Evolutionary conservation across 495 filamentous ascomycete species (phyloP).

Genomic region (Aspergillus wentii): DNA sequence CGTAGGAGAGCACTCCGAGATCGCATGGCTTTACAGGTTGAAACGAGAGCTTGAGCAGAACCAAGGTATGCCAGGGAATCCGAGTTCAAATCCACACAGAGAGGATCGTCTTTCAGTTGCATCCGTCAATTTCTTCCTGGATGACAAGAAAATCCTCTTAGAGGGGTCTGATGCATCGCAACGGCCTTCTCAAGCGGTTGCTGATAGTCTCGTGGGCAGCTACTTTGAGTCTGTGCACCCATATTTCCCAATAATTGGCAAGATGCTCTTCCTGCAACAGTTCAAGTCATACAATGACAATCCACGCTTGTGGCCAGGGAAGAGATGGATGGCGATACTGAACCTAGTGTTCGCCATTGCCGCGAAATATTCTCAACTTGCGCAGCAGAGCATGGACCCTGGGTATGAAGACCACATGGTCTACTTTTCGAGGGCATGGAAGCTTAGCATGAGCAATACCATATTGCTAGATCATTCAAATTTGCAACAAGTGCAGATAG

Average conservation of each 20-base stretch:
- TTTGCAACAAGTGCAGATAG: conserved; percentile 53
- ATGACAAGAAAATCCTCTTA: conserved; percentile 44
- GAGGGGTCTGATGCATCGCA: conserved; percentile 41
- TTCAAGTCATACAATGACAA: conserved; percentile 34
- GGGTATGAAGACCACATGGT: conserved; percentile 40
- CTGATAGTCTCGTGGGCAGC: conserved; percentile 46
- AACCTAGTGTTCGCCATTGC: conserved; percentile 66
- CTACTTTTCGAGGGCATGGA: conserved; percentile 57
- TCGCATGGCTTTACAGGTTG: conserved; percentile 54
- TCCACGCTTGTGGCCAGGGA: conserved; percentile 29
- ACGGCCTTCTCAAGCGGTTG: conserved; percentile 45
- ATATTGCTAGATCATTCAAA: conserved; percentile 49
- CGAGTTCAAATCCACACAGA: conserved; percentile 7
- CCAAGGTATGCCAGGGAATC: neutral
- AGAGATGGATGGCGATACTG: conserved; percentile 53
- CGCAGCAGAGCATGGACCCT: neutral
- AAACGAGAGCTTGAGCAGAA: conserved; percentile 32
- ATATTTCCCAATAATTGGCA: conserved; percentile 55
- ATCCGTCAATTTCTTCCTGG: conserved; percentile 51
- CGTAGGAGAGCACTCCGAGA: conserved; percentile 59
- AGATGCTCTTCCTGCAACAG: conserved; percentile 36
- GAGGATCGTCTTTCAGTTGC: conserved; percentile 25
- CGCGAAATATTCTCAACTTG: conserved; percentile 42
- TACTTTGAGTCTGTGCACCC: conserved; percentile 56
- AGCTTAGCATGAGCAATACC: conserved; percentile 44